Base-by-base conservation (phyloP, 805 yeast genomes). In the Diddensiella santjacobensis region DNA sequence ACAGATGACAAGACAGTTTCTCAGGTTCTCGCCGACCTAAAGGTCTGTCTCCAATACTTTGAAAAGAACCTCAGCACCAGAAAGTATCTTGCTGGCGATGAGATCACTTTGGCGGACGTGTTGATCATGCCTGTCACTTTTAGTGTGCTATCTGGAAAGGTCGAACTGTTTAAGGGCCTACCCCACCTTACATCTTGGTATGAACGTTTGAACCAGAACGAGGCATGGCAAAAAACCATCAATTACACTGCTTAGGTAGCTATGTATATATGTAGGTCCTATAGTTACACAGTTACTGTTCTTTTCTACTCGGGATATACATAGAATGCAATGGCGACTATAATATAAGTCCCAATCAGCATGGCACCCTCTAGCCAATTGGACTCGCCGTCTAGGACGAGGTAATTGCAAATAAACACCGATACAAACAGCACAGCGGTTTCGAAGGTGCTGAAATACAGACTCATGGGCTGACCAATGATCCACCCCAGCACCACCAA, bases 321-420 rank as follows among this genome's bases (percentile, higher is more conserved):
- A 71, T 76, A 87, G 73, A 93, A 93, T 1, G 97, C 90, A 58
- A 93, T 73, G 2, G 96, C 96, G 48, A 89, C 83, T 48, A 93
- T 84, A 49, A 83, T 64, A 64, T 93, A 93, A 45, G 96, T 87
- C 51, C 95, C 82, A 49, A 93, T 65, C 56, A 93, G 74, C 93
- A 93, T 83, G 33, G 83, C 88, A 47, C 99, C 99, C 72, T 93
- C 99, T 47, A 93, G 75, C 97, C 98, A 93, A 65, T 93, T 91
- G 51, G 90, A 80, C 66, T 88, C 95, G 49, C 99, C 99, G 64
- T 93, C 99, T 53, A 86, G 76, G 54, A 93, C 84, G 59, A 90
- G 75, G 65, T 85, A 84, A 62, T 90, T 90, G 33, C 95, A 81
- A 53, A 93, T 80, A 65, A 90, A 84, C 52, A 93, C 95, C 18